Conservation (phyloP, 306 rosid genomes). For the Vicia villosa region DNA sequence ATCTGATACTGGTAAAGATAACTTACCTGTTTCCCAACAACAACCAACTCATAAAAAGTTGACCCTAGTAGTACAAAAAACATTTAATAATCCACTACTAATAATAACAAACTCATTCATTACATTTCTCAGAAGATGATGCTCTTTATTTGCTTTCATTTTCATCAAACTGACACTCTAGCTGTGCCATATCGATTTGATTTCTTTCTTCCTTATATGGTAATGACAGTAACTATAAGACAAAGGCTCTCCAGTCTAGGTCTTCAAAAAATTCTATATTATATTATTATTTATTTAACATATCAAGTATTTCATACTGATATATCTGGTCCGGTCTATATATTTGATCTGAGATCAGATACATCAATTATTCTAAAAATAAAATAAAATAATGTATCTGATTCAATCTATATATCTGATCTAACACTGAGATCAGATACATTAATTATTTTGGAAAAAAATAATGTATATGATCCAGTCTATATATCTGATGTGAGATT, state of each 20-base stretch:
- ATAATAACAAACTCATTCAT: slow-evolving; percentile 62
- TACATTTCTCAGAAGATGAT: slow-evolving; percentile 41
- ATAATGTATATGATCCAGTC: no score
- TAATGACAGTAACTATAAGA: slow-evolving; percentile 33
- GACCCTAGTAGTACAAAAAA: slow-evolving; percentile 32
- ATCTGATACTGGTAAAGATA: slow-evolving; percentile 36
- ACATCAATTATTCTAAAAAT: no score
- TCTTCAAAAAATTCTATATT: slow-evolving; percentile 4
- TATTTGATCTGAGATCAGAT: no score
- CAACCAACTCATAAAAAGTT: slow-evolving; percentile 40
- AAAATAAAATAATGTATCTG: no score
- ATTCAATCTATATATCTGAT: no score
- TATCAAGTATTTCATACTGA: no score
- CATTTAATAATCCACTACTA: slow-evolving; percentile 30
- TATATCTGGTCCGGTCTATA: no score
- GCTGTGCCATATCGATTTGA: slow-evolving; percentile 34
- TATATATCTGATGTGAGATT: no score
- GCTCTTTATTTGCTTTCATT: slow-evolving; percentile 31
- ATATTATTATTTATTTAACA: background rate
- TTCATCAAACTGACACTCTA: slow-evolving; percentile 38
- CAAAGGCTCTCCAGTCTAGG: slow-evolving; percentile 61
- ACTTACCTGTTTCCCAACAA: slow-evolving; percentile 41
- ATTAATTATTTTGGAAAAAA: no score
- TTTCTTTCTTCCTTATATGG: slow-evolving; percentile 48
- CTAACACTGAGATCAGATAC: no score